phyloP scores from a whole-genome alignment of 192 early-diverging fungal genomes.

The Chytriomyces confervae region DNA sequence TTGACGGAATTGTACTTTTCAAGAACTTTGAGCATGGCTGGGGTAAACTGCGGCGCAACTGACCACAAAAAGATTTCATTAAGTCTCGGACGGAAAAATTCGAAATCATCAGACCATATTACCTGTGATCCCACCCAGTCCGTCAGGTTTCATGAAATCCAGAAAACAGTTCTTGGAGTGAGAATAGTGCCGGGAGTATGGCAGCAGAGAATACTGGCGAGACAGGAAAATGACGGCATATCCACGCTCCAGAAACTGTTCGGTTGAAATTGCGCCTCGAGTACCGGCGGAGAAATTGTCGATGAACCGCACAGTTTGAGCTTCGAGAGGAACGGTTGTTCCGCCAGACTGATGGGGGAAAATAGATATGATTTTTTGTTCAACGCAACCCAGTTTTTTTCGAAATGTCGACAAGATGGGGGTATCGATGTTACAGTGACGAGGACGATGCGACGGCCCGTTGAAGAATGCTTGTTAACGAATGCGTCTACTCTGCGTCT shows the following conservation, averaged over 20 bases:
- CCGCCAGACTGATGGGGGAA: constrained; percentile 69
- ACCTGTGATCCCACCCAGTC: constrained; percentile 51
- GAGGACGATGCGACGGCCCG: constrained; percentile 31
- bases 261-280: constrained; percentile 93
- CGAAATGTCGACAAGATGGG: background rate
- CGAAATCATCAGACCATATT: background rate
- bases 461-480: constrained; percentile 18
- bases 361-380: background rate
- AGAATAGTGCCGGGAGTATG: constrained; percentile 90
- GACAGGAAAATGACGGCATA: constrained; percentile 98
- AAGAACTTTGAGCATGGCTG: constrained; percentile 69
- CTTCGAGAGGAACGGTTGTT: constrained; percentile 94
- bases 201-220: constrained; percentile 90
- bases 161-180: constrained; percentile 79
- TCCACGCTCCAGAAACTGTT: constrained; percentile 82
- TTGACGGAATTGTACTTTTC: constrained; percentile 71
- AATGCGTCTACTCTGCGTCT: constrained; percentile 13
- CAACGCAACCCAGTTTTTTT: no score
- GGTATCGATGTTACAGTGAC: constrained; percentile 22
- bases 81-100: background rate
- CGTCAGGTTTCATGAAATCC: constrained; percentile 75
- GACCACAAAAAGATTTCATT: background rate
- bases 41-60: constrained; percentile 75
- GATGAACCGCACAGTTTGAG: constrained; percentile 96
- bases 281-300: constrained; percentile 99